Conservation (phyloP, 129 eudicot species). For the Helianthus tuberosus region DNA sequence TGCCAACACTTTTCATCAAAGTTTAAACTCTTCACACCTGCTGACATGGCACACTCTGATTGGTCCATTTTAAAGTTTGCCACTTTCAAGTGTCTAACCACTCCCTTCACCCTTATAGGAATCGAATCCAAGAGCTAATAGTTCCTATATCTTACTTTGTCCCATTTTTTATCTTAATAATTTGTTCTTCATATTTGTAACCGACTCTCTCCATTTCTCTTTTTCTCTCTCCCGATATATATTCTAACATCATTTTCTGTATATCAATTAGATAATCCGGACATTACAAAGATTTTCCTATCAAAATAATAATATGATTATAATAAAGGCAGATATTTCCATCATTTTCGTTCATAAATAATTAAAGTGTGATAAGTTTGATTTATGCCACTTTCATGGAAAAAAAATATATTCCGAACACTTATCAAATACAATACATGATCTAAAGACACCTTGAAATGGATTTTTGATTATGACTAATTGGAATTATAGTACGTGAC, state of each 20-base stretch:
- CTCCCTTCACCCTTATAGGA: too few relatives aligned
- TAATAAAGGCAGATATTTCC: conserved; percentile 16
- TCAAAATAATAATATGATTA: conserved; percentile 10
- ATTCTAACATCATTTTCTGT: conserved; percentile 3
- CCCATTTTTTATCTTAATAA: too few relatives aligned
- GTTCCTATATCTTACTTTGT: too few relatives aligned
- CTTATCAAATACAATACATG: neutral
- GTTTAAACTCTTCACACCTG: too few relatives aligned
- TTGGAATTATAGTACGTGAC: conserved; percentile 6
- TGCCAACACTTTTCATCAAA: too few relatives aligned
- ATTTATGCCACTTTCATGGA: conserved; percentile 17
- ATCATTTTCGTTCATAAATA: conserved; percentile 19
- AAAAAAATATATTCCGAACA: conserved; percentile 19
- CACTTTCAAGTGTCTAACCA: too few relatives aligned
- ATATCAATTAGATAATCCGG: neutral
- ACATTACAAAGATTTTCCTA: conserved; percentile 10
- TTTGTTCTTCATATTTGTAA: too few relatives aligned
- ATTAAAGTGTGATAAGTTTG: conserved; percentile 12
- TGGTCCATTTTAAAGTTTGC: too few relatives aligned
- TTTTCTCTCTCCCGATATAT: too few relatives aligned
- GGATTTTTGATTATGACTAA: conserved; percentile 16
- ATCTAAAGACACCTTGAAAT: conserved; percentile 12
- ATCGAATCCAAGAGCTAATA: too few relatives aligned
- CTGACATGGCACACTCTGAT: too few relatives aligned
- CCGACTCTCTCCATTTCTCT: too few relatives aligned